Percentiles rank a stretch among this genome's conserved stretches.
phyloP scores from a whole-genome alignment of 2,329 filamentous ascomycete species.

The Gaeumannomyces sp. region DNA sequence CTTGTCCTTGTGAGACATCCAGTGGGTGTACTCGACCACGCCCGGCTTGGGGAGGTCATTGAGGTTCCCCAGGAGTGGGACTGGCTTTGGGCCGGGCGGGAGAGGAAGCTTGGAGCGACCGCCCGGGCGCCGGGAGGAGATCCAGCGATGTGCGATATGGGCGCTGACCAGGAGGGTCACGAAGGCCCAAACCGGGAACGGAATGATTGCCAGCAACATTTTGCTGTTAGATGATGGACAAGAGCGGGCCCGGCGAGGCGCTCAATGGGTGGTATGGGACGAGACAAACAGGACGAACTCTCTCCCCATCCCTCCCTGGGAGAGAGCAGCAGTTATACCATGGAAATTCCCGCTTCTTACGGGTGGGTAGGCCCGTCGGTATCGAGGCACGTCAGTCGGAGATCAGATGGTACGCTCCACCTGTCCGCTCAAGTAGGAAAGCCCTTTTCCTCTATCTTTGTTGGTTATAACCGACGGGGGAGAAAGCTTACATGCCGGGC shows the following conservation, averaged over 20 bases:
- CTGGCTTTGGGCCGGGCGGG: slow-evolving; percentile 43
- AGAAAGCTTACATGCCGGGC: no score
- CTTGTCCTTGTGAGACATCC: slow-evolving; percentile 32
- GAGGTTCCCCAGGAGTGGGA: slow-evolving; percentile 44
- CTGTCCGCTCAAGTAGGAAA: no score
- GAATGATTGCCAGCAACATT: background rate
- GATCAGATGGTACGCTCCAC: no score
- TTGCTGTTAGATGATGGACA: background rate
- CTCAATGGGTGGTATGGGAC: background rate
- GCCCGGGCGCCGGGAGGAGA: background rate
- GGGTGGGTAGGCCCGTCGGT: no score
- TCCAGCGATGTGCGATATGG: background rate
- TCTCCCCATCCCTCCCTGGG: no score
- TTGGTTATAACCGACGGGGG: no score
- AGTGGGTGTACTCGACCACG: slow-evolving; percentile 31
- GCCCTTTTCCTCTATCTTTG: no score
- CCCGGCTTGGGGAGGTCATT: slow-evolving; percentile 36
- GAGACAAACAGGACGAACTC: background rate
- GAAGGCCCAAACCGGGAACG: background rate
- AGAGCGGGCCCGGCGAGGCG: background rate
- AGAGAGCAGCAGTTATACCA: no score
- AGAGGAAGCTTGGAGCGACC: background rate
- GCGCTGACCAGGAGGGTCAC: background rate
- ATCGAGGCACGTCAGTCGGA: no score
- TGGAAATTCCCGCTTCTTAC: no score